These are phyloP conservation scores for Artomyces pyxidatus DNA, from an alignment of 768 basidiomycete genomes.

Conservation along the genomic window DNA sequence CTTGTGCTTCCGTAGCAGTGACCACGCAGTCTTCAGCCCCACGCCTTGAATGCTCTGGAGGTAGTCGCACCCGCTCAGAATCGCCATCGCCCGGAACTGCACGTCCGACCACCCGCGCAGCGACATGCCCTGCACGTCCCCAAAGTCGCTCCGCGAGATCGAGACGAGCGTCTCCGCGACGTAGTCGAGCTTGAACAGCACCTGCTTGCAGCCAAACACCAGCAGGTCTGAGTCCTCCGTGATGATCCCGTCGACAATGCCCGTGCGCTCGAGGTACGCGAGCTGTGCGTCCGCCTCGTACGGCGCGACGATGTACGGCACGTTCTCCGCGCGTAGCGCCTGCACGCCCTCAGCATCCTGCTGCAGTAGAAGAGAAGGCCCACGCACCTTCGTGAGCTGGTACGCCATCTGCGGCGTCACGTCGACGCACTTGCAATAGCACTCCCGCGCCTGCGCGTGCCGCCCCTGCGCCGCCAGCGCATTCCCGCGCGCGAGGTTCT, in stretches of 20 bases:
- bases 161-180: constrained; percentile 54
- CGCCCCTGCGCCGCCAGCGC: constrained; percentile 71
- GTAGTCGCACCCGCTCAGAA: constrained; percentile 90
- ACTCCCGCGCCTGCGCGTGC: constrained; percentile 74
- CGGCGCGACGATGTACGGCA: constrained; percentile 88
- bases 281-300: constrained; percentile 99
- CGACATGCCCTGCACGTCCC: constrained; percentile 56
- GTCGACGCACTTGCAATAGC: constrained; percentile 85
- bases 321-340: constrained; percentile 77
- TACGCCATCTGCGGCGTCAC: constrained; percentile 97
- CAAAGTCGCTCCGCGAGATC: constrained; percentile 64
- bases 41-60: constrained; percentile 85
- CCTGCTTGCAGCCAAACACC: constrained; percentile 90
- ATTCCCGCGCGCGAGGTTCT: constrained; percentile 68
- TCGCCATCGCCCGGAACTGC: constrained; percentile 91
- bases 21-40: constrained; percentile 89
- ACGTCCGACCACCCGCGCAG: constrained; percentile 83
- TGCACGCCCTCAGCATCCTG: constrained; percentile 24
- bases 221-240: constrained; percentile 98
- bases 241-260: constrained; percentile 82
- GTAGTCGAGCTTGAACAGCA: constrained; percentile 89
- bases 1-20: constrained; percentile 74
- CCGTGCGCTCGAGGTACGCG: constrained; percentile 78
- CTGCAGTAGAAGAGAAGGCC: not conserved
- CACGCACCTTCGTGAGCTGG: constrained; percentile 86